These are phyloP conservation scores for Niveomyces coronatus DNA, from an alignment of 2,329 filamentous ascomycete genomes.

Conservation along the genomic window DNA sequence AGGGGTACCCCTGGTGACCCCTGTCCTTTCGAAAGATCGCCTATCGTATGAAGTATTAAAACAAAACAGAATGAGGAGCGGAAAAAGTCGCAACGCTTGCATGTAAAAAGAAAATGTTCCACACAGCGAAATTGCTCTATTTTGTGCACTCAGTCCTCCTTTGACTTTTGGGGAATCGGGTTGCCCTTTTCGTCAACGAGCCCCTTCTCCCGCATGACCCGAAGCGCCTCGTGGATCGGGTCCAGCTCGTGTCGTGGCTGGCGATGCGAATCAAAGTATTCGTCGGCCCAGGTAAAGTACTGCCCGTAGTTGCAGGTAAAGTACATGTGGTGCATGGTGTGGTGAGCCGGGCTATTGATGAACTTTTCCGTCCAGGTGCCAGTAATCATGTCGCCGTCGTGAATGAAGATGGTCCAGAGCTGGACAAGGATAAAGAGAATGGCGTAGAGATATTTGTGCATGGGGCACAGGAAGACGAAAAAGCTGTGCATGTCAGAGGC, in stretches of 20 bases:
- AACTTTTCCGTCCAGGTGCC: slow-evolving; percentile 35
- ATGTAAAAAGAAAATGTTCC: slow-evolving; percentile 1
- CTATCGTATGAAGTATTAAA: neutral
- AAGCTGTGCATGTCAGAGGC: slow-evolving; percentile 16
- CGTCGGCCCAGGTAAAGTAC: slow-evolving; percentile 38
- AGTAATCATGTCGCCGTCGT: slow-evolving; percentile 39
- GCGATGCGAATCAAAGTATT: slow-evolving; percentile 33
- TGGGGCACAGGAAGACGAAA: slow-evolving; percentile 34
- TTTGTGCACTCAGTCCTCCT: slow-evolving; percentile 11
- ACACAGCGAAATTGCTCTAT: neutral
- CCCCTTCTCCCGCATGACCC: slow-evolving; percentile 33
- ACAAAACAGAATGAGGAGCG: neutral
- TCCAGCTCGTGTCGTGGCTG: slow-evolving; percentile 33
- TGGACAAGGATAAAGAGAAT: slow-evolving; percentile 33
- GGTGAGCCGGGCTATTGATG: slow-evolving; percentile 38
- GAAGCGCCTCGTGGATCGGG: slow-evolving; percentile 32
- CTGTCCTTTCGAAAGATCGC: no score
- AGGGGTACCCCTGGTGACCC: no score
- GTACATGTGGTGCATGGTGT: slow-evolving; percentile 39
- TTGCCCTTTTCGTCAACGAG: slow-evolving; percentile 33
- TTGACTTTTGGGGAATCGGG: slow-evolving; percentile 24
- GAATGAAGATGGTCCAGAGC: slow-evolving; percentile 39
- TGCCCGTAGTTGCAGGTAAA: slow-evolving; percentile 40
- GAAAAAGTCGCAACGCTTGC: slow-evolving; percentile 6
- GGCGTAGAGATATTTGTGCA: slow-evolving; percentile 35